Base-by-base conservation (phyloP, 2,329 filamentous ascomycete genomes). In the Cordyceps sp. region DNA sequence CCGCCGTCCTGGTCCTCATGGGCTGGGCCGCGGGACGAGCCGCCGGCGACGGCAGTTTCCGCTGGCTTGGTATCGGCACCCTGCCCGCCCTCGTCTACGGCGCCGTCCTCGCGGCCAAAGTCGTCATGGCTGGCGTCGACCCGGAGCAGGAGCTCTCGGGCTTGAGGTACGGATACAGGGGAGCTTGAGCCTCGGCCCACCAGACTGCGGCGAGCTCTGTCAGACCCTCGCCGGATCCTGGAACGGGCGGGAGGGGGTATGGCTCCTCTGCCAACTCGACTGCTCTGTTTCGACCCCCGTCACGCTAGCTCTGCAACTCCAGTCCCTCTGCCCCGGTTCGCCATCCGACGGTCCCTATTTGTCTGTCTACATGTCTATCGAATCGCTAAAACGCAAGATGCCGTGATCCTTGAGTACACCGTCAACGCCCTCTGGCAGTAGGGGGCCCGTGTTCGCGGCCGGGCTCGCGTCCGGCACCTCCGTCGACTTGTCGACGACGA, bases 301-400 rank as follows among this genome's bases (percentile, higher is more conserved):
- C 26, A 5, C 18, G 5, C 15, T 12, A 10, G n/a, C n/a, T 17
- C n/a, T 16, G 6, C 14, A 10, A 12, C 16, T 16, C 26, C 10
- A 10, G 15, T n/a, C 16, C 15, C 19, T 18, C 26, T 17, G 23
- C 14, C 8, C 4, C 28, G 14, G 21, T 27, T 17, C 21, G 29
- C 26, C 22, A 10, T 28, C 10, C 23, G 26, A 28, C 33, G 17
- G 25, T 10, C 22, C 31, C 23, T 12, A 27, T 13, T 10, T n/a
- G 16, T 7, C 17, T 28, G 31, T 43, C 54, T 59, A 73, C 52
- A 73, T 65, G 47, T 86, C 80, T 62, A 96, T 84, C 39, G 78
- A 84, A 56, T 94, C 86, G 51, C 88, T 92, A 55, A 98, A 98
- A 43, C 81, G 70, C 52, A 98, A 58, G 40, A 96, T 80, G 10